Conservation (phyloP, 1,284 basidiomycete species). For the Hemileia vastatrix region DNA sequence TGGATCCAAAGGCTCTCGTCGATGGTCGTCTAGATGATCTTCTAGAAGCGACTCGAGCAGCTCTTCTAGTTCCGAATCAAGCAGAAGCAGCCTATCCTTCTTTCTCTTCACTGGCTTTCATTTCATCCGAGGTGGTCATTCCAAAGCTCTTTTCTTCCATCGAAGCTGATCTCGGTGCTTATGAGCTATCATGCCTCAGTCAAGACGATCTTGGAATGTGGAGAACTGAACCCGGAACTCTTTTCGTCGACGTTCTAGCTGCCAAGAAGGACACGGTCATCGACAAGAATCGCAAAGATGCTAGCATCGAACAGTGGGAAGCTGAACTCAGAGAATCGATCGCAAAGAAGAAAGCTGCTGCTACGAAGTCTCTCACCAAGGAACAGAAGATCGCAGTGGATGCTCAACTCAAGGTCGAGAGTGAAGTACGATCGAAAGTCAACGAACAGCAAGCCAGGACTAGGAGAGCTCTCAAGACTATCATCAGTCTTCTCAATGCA, state of each 20-base stretch:
- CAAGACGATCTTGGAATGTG: slow-evolving; percentile 68
- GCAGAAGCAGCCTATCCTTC: slow-evolving; percentile 59
- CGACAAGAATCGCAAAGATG: slow-evolving; percentile 69
- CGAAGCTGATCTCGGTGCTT: slow-evolving; percentile 55
- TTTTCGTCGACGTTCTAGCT: slow-evolving; percentile 57
- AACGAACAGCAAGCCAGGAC: slow-evolving; percentile 52
- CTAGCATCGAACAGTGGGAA: slow-evolving; percentile 83
- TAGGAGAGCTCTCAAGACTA: slow-evolving; percentile 58
- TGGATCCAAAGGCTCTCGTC: slow-evolving; percentile 34
- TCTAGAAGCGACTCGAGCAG: slow-evolving; percentile 26
- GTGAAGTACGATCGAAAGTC: slow-evolving; percentile 56
- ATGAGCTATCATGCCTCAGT: slow-evolving; percentile 55
- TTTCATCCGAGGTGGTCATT: slow-evolving; percentile 60
- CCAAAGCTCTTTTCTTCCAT: slow-evolving; percentile 60
- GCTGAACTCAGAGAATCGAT: slow-evolving; percentile 74
- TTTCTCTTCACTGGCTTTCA: slow-evolving; percentile 64
- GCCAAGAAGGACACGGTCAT: slow-evolving; percentile 53
- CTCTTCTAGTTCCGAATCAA: no score
- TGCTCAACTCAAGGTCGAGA: slow-evolving; percentile 68
- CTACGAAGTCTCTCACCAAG: slow-evolving; percentile 58
- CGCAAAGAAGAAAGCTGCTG: slow-evolving; percentile 56
- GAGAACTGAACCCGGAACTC: slow-evolving; percentile 65
- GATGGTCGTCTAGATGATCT: slow-evolving; percentile 29
- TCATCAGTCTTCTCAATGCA: slow-evolving; percentile 53
- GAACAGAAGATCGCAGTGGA: slow-evolving; percentile 68